phyloP scores from a whole-genome alignment of 495 filamentous ascomycete genomes.

The Penicillium dipodomyicola region DNA sequence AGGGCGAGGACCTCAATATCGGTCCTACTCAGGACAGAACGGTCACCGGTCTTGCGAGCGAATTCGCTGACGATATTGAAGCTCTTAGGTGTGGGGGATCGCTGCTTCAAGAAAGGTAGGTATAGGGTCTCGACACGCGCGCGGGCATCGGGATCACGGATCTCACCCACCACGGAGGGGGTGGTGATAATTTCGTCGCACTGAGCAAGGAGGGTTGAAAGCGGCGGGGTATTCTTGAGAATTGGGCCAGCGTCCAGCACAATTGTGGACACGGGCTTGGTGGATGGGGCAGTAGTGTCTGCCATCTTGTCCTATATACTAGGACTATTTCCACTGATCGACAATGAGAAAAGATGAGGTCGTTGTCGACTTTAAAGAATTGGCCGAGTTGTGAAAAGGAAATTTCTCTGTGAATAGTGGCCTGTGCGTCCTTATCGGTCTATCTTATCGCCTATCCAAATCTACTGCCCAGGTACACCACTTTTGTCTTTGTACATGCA shows the following conservation, averaged over 20 bases:
- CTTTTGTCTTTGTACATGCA: neutral
- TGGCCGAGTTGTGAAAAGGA: conserved; percentile 11
- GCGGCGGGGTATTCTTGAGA: conserved; percentile 79
- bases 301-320: conserved; percentile 33
- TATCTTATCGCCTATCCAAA: conserved; percentile 28
- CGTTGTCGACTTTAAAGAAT: conserved; percentile 11
- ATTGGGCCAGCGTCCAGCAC: conserved; percentile 90
- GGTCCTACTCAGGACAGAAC: conserved; percentile 76
- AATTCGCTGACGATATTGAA: conserved; percentile 79
- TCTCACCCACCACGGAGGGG: conserved; percentile 83
- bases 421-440: conserved; percentile 30
- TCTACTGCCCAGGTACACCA: conserved; percentile 6
- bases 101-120: conserved; percentile 76
- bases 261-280: conserved; percentile 78
- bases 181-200: conserved; percentile 80
- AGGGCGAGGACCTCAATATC: conserved; percentile 89
- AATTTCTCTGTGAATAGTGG: conserved; percentile 32
- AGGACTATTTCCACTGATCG: neutral
- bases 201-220: conserved; percentile 72
- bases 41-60: conserved; percentile 85
- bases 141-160: conserved; percentile 80
- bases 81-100: conserved; percentile 69
- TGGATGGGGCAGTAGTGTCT: conserved; percentile 28
- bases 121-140: conserved; percentile 76
- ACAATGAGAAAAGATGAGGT: conserved; percentile 4